These are phyloP conservation scores for Wickerhamomyces sydowiorum DNA, from an alignment of 805 yeast species.

Conservation along the genomic window DNA sequence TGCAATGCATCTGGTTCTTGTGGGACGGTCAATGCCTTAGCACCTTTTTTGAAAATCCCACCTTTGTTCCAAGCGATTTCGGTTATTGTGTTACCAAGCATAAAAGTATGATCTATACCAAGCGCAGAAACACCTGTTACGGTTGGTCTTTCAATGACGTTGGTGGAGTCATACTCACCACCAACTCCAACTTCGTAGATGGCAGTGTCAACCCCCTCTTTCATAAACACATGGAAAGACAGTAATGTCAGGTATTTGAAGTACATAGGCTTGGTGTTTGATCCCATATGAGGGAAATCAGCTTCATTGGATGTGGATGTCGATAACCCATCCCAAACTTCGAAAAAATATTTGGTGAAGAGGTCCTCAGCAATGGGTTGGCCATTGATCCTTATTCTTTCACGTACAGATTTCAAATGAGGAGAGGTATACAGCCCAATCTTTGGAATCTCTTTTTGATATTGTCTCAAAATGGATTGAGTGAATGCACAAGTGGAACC, in stretches of 20 bases:
- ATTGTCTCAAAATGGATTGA: slow-evolving; percentile 70
- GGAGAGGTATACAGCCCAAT: slow-evolving; percentile 96
- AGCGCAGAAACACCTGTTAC: slow-evolving; percentile 81
- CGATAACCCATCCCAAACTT: slow-evolving; percentile 83
- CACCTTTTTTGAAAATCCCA: slow-evolving; percentile 75
- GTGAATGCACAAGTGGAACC: slow-evolving; percentile 97
- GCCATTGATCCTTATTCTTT: slow-evolving; percentile 85
- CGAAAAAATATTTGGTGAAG: slow-evolving; percentile 87
- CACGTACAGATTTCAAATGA: slow-evolving; percentile 88
- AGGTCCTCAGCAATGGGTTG: slow-evolving; percentile 72
- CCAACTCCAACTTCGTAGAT: slow-evolving; percentile 98
- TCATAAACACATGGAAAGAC: slow-evolving; percentile 84
- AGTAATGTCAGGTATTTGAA: slow-evolving; percentile 85
- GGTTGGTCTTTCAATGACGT: slow-evolving; percentile 71
- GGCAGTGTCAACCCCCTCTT: slow-evolving; percentile 90
- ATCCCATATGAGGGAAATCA: slow-evolving; percentile 68
- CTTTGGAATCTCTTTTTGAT: slow-evolving; percentile 42
- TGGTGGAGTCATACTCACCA: slow-evolving; percentile 96
- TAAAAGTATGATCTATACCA: slow-evolving; percentile 81
- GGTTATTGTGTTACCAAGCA: slow-evolving; percentile 81
- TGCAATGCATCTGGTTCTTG: slow-evolving; percentile 53
- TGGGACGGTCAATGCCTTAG: slow-evolving; percentile 62
- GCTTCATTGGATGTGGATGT: slow-evolving; percentile 46
- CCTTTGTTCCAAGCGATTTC: slow-evolving; percentile 96
- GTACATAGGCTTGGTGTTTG: slow-evolving; percentile 81